Conservation (phyloP, 1,284 basidiomycete species). For the Pisolithus thermaeus region DNA sequence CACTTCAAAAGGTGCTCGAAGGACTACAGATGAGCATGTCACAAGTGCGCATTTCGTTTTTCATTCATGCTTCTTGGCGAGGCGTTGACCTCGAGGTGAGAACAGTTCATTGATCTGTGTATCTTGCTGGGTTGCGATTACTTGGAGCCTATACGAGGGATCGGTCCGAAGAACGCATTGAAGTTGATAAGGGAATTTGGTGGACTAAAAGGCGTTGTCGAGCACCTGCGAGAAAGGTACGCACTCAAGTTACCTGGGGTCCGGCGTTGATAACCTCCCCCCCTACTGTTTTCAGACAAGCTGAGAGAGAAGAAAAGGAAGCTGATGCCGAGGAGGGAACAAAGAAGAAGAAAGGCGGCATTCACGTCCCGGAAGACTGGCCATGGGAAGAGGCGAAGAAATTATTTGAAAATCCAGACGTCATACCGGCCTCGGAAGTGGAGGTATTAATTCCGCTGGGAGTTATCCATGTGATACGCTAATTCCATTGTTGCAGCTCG, state of each 20-base stretch:
- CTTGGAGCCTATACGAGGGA: constrained; percentile 91
- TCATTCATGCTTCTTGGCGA: constrained; percentile 1
- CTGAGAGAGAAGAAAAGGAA: constrained; percentile 53
- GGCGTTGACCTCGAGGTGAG: constrained; percentile 4
- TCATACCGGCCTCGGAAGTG: constrained; percentile 80
- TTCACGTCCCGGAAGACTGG: constrained; percentile 89
- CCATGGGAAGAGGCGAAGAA: constrained; percentile 94
- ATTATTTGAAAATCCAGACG: constrained; percentile 87
- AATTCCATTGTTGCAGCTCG: constrained; percentile 52
- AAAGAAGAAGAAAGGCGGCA: constrained; percentile 63
- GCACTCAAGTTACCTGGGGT: constrained; percentile 16
- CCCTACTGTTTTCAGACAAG: constrained; percentile 22
- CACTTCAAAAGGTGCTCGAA: constrained; percentile 76
- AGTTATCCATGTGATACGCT: not conserved
- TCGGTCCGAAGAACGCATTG: constrained; percentile 93
- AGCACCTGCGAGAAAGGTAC: constrained; percentile 77
- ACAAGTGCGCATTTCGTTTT: constrained; percentile 44
- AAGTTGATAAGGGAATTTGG: constrained; percentile 89
- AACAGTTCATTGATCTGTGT: constrained; percentile 93
- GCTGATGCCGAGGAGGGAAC: constrained; percentile 31
- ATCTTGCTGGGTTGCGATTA: constrained; percentile 98
- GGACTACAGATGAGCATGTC: constrained; percentile 93
- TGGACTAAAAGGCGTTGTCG: constrained; percentile 76
- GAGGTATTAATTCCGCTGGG: constrained; percentile 49
- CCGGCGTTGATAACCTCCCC: constrained; percentile 1